phyloP scores from a whole-genome alignment of 108 stramenopile species.

The Hondaea fermentalgiana region DNA sequence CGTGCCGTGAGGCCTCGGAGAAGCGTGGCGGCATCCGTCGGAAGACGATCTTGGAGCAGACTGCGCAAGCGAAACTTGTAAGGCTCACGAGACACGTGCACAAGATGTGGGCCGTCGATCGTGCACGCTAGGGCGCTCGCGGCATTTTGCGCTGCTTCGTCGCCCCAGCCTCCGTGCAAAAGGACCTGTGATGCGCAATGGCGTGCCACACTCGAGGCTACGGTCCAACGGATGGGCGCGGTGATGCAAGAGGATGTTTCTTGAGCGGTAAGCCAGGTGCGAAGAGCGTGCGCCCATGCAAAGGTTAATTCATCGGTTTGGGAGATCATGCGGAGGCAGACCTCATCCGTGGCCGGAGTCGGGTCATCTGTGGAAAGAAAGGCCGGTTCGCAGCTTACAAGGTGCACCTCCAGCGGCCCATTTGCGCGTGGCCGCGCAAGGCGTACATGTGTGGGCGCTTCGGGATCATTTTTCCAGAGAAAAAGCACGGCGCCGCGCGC shows the following conservation, averaged over 20 bases:
- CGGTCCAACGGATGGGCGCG: neutral
- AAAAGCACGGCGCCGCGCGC: neutral
- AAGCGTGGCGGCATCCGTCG: neutral
- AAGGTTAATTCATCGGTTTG: neutral
- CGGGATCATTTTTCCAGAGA: neutral
- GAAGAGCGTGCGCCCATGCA: neutral
- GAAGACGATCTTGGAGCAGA: neutral
- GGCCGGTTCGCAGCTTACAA: neutral
- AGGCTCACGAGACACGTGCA: neutral
- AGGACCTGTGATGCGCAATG: neutral
- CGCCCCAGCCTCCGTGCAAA: neutral
- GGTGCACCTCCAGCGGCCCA: neutral
- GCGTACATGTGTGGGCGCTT: neutral
- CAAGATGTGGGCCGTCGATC: neutral
- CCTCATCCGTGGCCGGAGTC: neutral
- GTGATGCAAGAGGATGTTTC: neutral
- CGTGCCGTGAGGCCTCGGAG: neutral
- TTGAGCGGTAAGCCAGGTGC: neutral
- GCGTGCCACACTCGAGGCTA: neutral
- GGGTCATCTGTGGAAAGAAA: neutral
- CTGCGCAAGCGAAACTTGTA: neutral
- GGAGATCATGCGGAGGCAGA: neutral
- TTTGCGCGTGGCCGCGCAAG: neutral
- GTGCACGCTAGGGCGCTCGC: neutral
- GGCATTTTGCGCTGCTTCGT: neutral